A percentile compares a stretch with the other conserved stretches of the same genome.
Evolutionary conservation across 805 yeast genomes (phyloP).

Genomic region (Spathaspora hagerdaliae): DNA sequence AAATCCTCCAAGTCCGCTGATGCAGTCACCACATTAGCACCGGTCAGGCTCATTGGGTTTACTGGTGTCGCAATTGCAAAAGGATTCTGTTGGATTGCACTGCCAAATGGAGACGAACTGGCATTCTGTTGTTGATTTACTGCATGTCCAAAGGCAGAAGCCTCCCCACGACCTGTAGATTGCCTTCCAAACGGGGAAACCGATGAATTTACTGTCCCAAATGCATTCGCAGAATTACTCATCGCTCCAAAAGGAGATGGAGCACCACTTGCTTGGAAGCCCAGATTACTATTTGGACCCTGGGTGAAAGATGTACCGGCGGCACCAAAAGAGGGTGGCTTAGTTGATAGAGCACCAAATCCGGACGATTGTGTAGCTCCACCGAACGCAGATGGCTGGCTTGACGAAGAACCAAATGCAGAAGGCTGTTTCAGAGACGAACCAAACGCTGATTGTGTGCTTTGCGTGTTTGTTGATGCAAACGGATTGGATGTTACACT

Average conservation of each 20-base stretch:
- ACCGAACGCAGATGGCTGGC: slow-evolving; percentile 1
- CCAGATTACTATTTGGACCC: no score
- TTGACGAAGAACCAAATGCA: neutral
- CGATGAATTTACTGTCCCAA: slow-evolving; percentile 4
- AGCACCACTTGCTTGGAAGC: neutral
- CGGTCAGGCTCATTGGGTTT: neutral
- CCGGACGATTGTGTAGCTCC: slow-evolving; percentile 2
- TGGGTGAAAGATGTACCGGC: neutral
- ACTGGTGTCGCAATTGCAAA: neutral
- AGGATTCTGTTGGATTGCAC: neutral
- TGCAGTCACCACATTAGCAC: slow-evolving; percentile 13
- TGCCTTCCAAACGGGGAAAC: slow-evolving; percentile 6
- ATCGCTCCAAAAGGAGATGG: slow-evolving; percentile 18
- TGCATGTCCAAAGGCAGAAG: neutral
- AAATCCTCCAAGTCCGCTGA: slow-evolving; percentile 30
- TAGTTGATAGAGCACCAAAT: slow-evolving; percentile 4
- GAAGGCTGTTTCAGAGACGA: neutral
- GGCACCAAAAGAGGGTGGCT: slow-evolving; percentile 10
- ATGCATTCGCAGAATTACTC: slow-evolving; percentile 7
- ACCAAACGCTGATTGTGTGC: neutral
- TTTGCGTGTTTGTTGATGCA: neutral
- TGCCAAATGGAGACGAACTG: neutral
- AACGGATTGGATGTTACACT: slow-evolving; percentile 3
- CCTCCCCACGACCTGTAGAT: neutral
- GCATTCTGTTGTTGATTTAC: neutral